Evolutionary conservation across 1,284 basidiomycete species (phyloP), one percentile per base, ranked within the genome.

Genomic region (Phellopilus nigrolimitatus): DNA sequence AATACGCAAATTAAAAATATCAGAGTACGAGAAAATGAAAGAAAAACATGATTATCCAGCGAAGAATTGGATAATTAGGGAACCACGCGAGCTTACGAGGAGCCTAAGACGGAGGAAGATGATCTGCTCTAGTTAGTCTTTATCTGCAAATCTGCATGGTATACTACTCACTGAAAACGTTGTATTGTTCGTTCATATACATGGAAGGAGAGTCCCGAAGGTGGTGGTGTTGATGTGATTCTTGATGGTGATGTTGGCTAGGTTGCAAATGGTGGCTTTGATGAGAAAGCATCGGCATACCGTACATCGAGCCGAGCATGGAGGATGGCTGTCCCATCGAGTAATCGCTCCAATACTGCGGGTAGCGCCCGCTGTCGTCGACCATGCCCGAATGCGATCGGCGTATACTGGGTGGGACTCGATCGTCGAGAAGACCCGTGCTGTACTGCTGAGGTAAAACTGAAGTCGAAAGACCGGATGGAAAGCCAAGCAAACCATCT

Each of bases 381-480:
- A 45, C 15, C 55, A 49, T 27, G 57, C 57, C 50, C 15, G 42
- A 19, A 21, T 47, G 0, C 48, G 51, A 17, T 49, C 22, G 28
- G 58, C 59, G 47, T 39, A 59, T 37, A n/a, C n/a, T n/a, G n/a
- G n/a, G n/a, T n/a, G n/a, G n/a, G 51, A 41, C 45, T 25, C 57
- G 56, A 37, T 57, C 54, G 57, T 81, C 80, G 3, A 76, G 68
- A 46, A 85, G 67, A 1, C 82, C 83, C 2, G 82, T 84, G 65
- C 81, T 84, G 62, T 85, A 88, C 59, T 82, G 69, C 57, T 84
- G 84, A 1, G 82, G 80, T 40, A 84, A 69, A 36, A 81, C 80
- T 1, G 80, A 80, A 19, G 83, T 84, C 38, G 81, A 79, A 45
- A 84, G 59, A 34, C 73, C 70, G 10, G 70, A 68, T 10, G 71